Evolutionary conservation across 2,329 filamentous ascomycete genomes (phyloP), one percentile per base, ranked within the genome.

Genomic region (Aureobasidium pullulans): DNA sequence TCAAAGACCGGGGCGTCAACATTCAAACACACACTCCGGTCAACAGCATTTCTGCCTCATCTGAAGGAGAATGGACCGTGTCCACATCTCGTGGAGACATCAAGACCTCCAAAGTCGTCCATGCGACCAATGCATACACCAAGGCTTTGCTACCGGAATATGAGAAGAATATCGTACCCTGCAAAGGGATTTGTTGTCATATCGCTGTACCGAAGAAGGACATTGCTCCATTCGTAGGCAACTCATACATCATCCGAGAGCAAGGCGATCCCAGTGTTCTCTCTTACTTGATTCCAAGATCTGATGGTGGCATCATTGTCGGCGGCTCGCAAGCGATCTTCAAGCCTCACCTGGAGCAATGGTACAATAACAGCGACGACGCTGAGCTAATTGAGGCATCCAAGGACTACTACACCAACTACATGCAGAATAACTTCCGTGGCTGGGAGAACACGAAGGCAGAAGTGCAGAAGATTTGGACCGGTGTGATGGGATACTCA

Each of bases 1-100:
- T 79, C 4, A 68, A 75, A 29, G 69, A 70, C 0, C 71, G 67
- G 1, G 68, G 67, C n/a, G 84, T 90, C 65, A 90, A 90, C 65
- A 76, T 92, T 23, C 88, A 91, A 71, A 90, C 87, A 3, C 83
- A 79, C 60, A 91, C 88, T 6, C 82, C 86, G 0, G 87, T 84
- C 2, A 40, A 36, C 34, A 16, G 16, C 1, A 62, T 60, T 4
- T 29, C 62, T 1, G 63, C 72, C 6, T 62, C 65, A 5, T 15
- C 44, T 10, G 36, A 57, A 3, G 60, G 29, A 15, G 11, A 31
- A 13, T 29, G 23, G 23, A 61, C 28, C 3, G 61, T 68, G 15
- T 60, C 48, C 16, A 69, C 67, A 3, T 36, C 62, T 6, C 57
- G 67, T 48, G 68, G 68, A 2, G 44, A 57, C 6, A 62, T 70